These are phyloP conservation scores for Blastobotrys indianensis DNA, from an alignment of 1,139 yeast genomes.

Conservation along the genomic window DNA sequence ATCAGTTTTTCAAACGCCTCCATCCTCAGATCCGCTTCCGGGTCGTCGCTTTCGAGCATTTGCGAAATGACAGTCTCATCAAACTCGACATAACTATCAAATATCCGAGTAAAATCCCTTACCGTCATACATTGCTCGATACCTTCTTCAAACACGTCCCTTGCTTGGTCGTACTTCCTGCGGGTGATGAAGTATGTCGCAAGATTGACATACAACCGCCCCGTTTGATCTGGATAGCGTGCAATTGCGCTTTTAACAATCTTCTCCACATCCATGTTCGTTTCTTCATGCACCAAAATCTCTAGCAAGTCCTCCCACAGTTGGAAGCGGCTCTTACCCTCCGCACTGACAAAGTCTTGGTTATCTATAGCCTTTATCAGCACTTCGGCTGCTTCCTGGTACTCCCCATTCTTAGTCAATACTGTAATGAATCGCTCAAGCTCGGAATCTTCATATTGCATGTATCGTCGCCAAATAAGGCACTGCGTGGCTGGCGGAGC, in stretches of 20 bases:
- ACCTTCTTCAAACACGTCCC: constrained; percentile 47
- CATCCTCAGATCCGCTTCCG: constrained; percentile 41
- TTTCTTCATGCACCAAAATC: constrained; percentile 34
- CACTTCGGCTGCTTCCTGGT: constrained; percentile 27
- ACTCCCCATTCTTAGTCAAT: constrained; percentile 25
- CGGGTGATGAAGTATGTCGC: constrained; percentile 45
- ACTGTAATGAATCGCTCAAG: constrained; percentile 31
- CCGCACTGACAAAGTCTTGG: constrained; percentile 32
- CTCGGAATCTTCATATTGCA: constrained; percentile 37
- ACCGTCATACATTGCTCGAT: constrained; percentile 44
- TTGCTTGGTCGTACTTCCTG: constrained; percentile 39
- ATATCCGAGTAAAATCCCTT: constrained; percentile 58
- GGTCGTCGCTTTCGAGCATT: constrained; percentile 30
- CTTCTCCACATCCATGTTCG: constrained; percentile 31
- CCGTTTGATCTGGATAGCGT: constrained; percentile 58
- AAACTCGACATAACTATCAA: constrained; percentile 57
- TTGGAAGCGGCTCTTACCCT: constrained; percentile 39
- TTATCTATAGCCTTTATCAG: constrained; percentile 32
- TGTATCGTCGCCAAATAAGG: constrained; percentile 42
- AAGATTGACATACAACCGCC: constrained; percentile 45
- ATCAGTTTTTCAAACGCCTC: constrained; percentile 51
- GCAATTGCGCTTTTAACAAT: constrained; percentile 38
- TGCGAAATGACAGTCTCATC: constrained; percentile 48
- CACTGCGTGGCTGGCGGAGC: constrained; percentile 43
- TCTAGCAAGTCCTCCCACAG: constrained; percentile 47